Conservation (phyloP, 148 eudicot genomes). For the Drosera capensis region DNA sequence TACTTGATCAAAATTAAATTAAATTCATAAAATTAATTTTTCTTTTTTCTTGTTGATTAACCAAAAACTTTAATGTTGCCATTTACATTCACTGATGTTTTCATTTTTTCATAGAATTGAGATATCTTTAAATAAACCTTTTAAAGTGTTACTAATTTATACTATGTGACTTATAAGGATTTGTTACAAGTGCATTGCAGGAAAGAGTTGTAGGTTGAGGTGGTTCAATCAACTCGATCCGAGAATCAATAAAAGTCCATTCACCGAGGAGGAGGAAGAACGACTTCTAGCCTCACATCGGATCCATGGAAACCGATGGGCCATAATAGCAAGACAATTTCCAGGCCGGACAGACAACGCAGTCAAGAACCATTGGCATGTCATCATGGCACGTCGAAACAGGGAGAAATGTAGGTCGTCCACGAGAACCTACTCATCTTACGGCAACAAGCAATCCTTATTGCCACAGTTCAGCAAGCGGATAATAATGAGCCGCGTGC, state of each 20-base stretch:
- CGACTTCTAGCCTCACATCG: conserved; percentile 36
- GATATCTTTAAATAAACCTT: no score
- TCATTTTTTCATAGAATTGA: no score
- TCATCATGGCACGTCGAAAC: conserved; percentile 46
- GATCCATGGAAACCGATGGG: conserved; percentile 56
- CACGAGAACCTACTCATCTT: no score
- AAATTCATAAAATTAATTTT: no score
- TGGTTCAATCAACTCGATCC: conserved; percentile 70
- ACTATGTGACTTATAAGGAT: no score
- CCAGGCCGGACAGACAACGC: conserved; percentile 66
- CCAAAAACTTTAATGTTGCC: no score
- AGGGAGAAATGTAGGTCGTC: conserved; percentile 33
- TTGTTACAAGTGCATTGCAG: conserved; percentile 14
- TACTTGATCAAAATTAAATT: no score
- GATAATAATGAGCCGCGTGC: not conserved
- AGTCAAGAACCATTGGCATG: conserved; percentile 63
- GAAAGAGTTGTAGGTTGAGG: conserved; percentile 59
- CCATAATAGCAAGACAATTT: conserved; percentile 38
- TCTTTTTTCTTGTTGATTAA: no score
- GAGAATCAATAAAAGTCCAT: conserved; percentile 46
- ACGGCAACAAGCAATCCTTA: no score
- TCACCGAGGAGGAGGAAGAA: conserved; percentile 54
- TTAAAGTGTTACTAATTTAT: no score
- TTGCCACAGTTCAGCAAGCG: not conserved
- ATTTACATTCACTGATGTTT: no score